Evolutionary conservation across 306 rosid species (phyloP).

Genomic region (Cyclanthera cordifolia): DNA sequence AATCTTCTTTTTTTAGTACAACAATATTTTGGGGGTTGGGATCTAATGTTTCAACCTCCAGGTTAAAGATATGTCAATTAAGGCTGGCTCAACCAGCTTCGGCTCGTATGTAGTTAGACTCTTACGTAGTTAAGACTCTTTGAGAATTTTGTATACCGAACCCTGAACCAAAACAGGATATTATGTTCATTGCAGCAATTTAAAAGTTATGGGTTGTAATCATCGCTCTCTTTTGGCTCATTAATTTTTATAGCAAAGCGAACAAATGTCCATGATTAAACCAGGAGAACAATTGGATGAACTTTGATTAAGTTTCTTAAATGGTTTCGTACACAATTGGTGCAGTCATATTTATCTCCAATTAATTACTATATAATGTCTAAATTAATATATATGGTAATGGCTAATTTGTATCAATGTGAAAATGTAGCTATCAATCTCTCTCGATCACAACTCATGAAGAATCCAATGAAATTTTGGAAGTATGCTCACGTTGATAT

Average conservation of each 20-base stretch:
- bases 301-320: neutral
- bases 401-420: neutral
- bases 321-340: neutral
- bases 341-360: neutral
- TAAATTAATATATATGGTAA: neutral
- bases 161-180: neutral
- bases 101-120: neutral
- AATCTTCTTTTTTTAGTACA: too few species aligned
- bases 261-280: neutral
- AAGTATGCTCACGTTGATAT: neutral
- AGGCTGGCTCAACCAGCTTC: too few species aligned
- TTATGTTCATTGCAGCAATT: neutral
- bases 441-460: neutral
- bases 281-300: neutral
- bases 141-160: neutral
- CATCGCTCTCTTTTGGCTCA: neutral
- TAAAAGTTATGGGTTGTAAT: neutral
- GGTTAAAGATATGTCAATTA: too few species aligned
- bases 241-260: neutral
- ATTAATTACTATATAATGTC: neutral
- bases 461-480: slow-evolving; percentile 21
- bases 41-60: too few species aligned
- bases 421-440: neutral
- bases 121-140: neutral
- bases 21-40: too few species aligned